Conservation (phyloP, 192 early-diverging fungal species). For the Backusella circina region DNA sequence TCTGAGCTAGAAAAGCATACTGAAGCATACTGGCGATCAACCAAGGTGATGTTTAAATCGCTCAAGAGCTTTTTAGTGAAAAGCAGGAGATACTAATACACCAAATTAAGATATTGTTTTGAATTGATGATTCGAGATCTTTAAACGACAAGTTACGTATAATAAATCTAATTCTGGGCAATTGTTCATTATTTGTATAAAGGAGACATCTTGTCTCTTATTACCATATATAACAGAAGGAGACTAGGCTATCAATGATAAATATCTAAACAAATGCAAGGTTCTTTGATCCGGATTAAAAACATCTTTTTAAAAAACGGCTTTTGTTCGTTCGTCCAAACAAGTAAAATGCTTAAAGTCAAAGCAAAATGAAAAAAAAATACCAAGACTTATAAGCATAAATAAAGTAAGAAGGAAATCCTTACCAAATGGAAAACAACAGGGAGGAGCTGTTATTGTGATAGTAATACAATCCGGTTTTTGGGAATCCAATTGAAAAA, state of each 20-base stretch:
- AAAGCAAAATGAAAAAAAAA: not conserved
- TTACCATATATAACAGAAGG: not conserved
- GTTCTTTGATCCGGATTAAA: not conserved
- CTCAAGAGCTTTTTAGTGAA: not conserved
- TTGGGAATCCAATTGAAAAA: not conserved
- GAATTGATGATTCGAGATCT: too few relatives aligned
- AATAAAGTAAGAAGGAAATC: too few relatives aligned
- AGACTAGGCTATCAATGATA: not conserved
- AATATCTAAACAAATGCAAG: not conserved
- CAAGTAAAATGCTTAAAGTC: not conserved
- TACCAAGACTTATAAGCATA: not conserved
- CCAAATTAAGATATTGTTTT: too few relatives aligned
- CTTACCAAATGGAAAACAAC: not conserved
- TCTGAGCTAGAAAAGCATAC: too few relatives aligned
- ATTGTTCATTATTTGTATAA: too few relatives aligned
- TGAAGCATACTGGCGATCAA: not conserved
- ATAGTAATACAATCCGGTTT: not conserved
- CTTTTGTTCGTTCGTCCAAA: not conserved
- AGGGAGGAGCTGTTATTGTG: not conserved
- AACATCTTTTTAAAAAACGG: not conserved
- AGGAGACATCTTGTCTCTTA: too few relatives aligned
- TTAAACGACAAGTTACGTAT: too few relatives aligned
- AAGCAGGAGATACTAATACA: not conserved
- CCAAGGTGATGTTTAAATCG: not conserved
- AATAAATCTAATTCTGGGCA: too few relatives aligned